Percentiles rank a stretch among this genome's conserved stretches.
Conservation (phyloP, 1,139 yeast genomes). For the Kluyveromyces sp. region DNA sequence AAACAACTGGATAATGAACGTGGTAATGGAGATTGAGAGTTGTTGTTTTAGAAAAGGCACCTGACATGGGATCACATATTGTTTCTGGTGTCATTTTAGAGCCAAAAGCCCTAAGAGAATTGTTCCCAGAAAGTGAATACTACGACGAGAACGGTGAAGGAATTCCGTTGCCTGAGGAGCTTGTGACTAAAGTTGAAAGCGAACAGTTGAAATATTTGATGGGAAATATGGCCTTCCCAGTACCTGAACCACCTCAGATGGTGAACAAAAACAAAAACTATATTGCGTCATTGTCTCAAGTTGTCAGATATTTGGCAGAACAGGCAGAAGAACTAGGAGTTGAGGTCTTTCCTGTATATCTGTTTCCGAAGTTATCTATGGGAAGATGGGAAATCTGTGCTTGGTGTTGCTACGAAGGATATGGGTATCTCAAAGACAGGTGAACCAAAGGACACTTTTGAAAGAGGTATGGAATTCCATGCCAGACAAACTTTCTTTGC, state of each 20-base stretch:
- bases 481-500: constrained; percentile 83
- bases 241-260: constrained; percentile 95
- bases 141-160: constrained; percentile 47
- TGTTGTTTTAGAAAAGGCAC: constrained; percentile 83
- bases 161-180: constrained; percentile 67
- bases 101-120: constrained; percentile 76
- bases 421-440: constrained; percentile 76
- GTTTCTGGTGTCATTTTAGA: constrained; percentile 93
- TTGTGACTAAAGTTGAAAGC: constrained; percentile 62
- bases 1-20: constrained; percentile 73
- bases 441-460: constrained; percentile 69
- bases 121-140: constrained; percentile 67
- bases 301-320: constrained; percentile 75
- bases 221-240: constrained; percentile 46
- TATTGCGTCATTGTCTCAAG: constrained; percentile 74
- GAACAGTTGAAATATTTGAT: constrained; percentile 68
- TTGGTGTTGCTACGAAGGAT: constrained; percentile 91
- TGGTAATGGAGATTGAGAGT: constrained; percentile 63
- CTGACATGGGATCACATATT: constrained; percentile 86
- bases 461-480: constrained; percentile 94
- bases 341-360: constrained; percentile 85
- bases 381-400: constrained; percentile 49
- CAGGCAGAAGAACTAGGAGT: constrained; percentile 91
- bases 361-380: constrained; percentile 73
- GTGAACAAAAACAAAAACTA: constrained; percentile 71